Evolutionary conservation across 1,284 basidiomycete genomes (phyloP), one percentile per base, ranked within the genome.

Genomic region (Leccinum brunneo-olivaceum): DNA sequence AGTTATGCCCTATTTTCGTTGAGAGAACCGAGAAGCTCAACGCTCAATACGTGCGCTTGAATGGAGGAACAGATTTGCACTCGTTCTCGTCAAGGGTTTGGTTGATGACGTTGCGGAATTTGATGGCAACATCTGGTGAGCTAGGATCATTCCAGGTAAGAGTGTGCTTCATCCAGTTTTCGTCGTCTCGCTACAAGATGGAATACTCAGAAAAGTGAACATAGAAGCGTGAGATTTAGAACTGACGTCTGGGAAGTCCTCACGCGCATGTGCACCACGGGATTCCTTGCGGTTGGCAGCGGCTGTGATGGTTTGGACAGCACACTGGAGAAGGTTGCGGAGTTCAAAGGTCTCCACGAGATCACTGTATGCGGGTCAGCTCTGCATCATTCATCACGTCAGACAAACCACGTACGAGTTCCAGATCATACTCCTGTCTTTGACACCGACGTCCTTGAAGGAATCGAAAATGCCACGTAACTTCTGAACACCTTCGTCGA

Each of bases 391-490:
- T 43, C 9, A 34, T 24, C 5, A 11, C 24, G 19, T 20, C 25
- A 16, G 27, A 45, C 21, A 39, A 34, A 35, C 32, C 15, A 71
- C 81, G 50, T 50, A 93, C 90, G 90, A 89, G 72, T 96, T 96
- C 96, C 95, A 98, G 70, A 98, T 96, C 91, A 98, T 90, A 65
- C 88, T 91, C 62, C 95, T 80, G 70, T 98, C 96, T 74, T 95
- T 95, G 72, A 97, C 89, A 50, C 92, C 89, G 54, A 99, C 86
- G 41, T 96, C 78, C 55, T 87, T 77, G 69, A 84, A 98, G 62
- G 77, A 87, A 58, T 85, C 79, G 74, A 90, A 94, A 53, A 98
- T 91, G 45, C 79, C 73, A 51, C 76, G 76, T 62, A 99, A 76
- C 72, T 92, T 93, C 65, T 76, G 57, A 33, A 96, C 90, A 71